Evolutionary conservation across 305 asterid species (phyloP).

Genomic region (Rubia peregrina): DNA sequence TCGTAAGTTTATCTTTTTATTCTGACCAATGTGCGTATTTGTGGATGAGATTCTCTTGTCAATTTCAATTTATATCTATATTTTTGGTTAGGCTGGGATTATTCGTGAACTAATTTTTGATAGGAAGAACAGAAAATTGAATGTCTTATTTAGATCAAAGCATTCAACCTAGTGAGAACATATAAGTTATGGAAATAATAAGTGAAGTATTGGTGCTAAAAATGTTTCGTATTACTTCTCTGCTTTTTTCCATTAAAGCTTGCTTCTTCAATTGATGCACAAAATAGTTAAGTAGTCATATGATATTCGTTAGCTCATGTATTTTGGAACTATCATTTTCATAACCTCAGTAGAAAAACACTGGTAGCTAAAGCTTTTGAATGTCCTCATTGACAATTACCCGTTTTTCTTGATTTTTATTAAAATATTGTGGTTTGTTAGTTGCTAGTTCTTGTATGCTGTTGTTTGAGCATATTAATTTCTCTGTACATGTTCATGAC

Average conservation of each 20-base stretch:
- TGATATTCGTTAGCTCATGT: neutral
- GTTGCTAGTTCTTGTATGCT: neutral
- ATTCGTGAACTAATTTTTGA: neutral
- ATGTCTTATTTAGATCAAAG: neutral
- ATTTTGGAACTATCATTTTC: neutral
- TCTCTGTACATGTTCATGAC: conserved; percentile 11
- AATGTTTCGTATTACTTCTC: neutral
- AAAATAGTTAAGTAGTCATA: neutral
- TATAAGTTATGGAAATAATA: neutral
- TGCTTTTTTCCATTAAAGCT: neutral
- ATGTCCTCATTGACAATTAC: neutral
- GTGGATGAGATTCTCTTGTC: neutral
- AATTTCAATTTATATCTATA: neutral
- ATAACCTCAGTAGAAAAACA: neutral
- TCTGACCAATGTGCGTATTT: neutral
- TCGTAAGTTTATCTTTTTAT: conserved; percentile 49
- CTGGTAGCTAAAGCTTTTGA: neutral
- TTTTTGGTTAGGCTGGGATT: neutral
- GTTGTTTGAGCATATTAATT: conserved; percentile 13
- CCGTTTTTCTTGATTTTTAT: neutral
- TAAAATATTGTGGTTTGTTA: neutral
- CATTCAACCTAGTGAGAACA: neutral
- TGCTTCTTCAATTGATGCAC: neutral
- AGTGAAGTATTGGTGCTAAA: neutral
- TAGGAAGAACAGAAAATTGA: neutral